Base-by-base conservation (phyloP, 352 stramenopile genomes). In the Sclerospora graminicola region DNA sequence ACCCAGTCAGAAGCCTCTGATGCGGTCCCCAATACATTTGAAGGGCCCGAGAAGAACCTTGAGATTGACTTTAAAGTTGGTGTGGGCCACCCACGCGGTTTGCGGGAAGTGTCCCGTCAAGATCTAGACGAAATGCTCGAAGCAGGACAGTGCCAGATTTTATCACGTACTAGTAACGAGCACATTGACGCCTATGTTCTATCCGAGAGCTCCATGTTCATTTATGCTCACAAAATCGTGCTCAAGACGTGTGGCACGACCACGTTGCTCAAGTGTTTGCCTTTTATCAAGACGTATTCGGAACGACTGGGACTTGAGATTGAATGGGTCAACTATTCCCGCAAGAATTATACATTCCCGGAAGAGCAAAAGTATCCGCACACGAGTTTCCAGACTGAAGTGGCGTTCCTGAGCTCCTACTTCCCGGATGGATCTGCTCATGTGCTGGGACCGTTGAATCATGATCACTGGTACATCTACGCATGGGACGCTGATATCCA, bases 201-300 rank as follows among this genome's bases (percentile, higher is more conserved):
- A 30, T 96, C 82, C n/a, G 92, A 97, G 66, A 98, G 87, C 32
- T 98, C 86, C 20, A 84, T 99, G 43, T 99, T 99, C 61, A 86
- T 99, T 20, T 99, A 99, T 65, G 79, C 92, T 6, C 89, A 98
- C 82, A 98, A 98, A 68, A 68, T 99, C 30, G 92, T 99, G 16
- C 91, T 99, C 54, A 99, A 99, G 77, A 99, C 97, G 26, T 99
- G 97, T 68, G 97, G 97, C 36, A 99, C 95, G 5, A 99, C 96
- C 9, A 99, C 96, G 38, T 81, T 99, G 38, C 80, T 99, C 29
- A 87, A 94, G 51, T 91, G 71, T 52, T 60, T 97, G 42, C 74
- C 75, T 11, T 86, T 83, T 37, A 72, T 97, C 41, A 68, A 94
- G 41, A 68, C 89, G 34, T 86, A 78, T 43, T 69, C 76, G 21